Conservation (phyloP, 768 basidiomycete species). For the Rubroboletus pulcherrimus region DNA sequence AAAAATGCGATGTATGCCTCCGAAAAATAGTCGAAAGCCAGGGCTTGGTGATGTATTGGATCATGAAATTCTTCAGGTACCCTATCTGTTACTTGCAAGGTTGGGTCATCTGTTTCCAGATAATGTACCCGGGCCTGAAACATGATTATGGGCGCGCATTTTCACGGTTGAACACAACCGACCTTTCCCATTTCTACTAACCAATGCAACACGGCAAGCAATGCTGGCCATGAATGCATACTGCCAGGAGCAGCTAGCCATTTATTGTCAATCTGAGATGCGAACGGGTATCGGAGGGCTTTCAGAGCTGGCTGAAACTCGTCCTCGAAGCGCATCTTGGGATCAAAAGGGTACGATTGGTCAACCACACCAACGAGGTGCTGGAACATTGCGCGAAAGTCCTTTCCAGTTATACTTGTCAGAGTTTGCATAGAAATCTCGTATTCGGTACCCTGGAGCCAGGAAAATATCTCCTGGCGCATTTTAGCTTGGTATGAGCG, state of each 20-base stretch:
- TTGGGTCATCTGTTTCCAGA: constrained; percentile 60
- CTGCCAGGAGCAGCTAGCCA: constrained; percentile 86
- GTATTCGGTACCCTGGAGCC: constrained; percentile 61
- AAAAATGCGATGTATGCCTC: constrained; percentile 68
- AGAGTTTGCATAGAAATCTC: constrained; percentile 68
- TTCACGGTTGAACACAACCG: constrained; percentile 16
- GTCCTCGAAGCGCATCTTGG: constrained; percentile 66
- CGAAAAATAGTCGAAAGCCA: constrained; percentile 73
- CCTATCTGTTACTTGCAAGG: constrained; percentile 55
- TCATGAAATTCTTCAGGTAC: constrained; percentile 77
- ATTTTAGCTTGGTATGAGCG: constrained; percentile 67
- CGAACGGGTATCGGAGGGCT: constrained; percentile 77
- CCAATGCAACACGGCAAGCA: constrained; percentile 92
- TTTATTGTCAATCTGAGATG: constrained; percentile 74
- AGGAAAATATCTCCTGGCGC: constrained; percentile 72
- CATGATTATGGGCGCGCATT: neutral
- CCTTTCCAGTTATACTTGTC: constrained; percentile 76
- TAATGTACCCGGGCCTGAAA: constrained; percentile 40
- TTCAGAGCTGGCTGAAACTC: constrained; percentile 76
- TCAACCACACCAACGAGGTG: constrained; percentile 72
- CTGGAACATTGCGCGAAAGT: constrained; percentile 82
- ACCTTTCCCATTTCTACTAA: constrained; percentile 84
- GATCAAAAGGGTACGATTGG: constrained; percentile 56
- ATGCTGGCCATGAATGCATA: constrained; percentile 87
- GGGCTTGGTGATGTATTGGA: constrained; percentile 65